Conservation (phyloP, 768 basidiomycete species). For the Pleurotus tuoliensis region DNA sequence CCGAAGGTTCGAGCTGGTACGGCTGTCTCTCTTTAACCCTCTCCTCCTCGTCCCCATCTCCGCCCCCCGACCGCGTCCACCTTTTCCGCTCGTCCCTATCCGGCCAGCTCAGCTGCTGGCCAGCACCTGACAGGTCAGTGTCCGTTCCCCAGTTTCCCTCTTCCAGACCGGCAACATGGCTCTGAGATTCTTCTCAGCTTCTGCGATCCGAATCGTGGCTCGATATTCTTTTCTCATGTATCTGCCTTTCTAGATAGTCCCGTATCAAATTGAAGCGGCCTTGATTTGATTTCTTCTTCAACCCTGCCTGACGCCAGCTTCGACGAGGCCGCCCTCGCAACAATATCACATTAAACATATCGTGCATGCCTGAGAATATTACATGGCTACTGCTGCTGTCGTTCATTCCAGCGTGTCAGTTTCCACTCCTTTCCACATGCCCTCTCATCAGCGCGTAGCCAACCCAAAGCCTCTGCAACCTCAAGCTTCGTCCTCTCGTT, state of each 20-base stretch:
- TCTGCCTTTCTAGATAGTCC: conserved; percentile 4
- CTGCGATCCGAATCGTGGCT: conserved; percentile 5
- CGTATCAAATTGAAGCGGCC: background rate
- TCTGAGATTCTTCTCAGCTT: background rate
- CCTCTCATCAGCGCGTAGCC: conserved; percentile 34
- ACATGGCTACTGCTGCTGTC: conserved; percentile 44
- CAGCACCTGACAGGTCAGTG: background rate
- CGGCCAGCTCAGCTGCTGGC: background rate
- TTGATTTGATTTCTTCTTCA: conserved; percentile 2
- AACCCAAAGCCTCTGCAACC: conserved; percentile 27
- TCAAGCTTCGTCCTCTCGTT: conserved; percentile 39
- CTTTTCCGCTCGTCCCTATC: background rate
- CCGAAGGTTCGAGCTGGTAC: background rate
- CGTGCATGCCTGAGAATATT: conserved; percentile 11
- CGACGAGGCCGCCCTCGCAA: background rate
- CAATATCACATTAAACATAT: background rate
- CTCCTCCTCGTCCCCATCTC: conserved; percentile 3
- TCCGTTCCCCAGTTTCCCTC: conserved; percentile 2
- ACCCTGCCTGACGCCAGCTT: background rate
- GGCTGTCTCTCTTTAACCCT: background rate
- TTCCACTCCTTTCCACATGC: conserved; percentile 43
- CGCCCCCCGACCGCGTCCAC: background rate
- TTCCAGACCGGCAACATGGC: conserved; percentile 3
- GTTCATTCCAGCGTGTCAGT: conserved; percentile 33
- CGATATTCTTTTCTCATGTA: conserved; percentile 1